Evolutionary conservation across 192 early-diverging fungal genomes (phyloP), one percentile per base, ranked within the genome.

Genomic region (Entomortierella lignicola): DNA sequence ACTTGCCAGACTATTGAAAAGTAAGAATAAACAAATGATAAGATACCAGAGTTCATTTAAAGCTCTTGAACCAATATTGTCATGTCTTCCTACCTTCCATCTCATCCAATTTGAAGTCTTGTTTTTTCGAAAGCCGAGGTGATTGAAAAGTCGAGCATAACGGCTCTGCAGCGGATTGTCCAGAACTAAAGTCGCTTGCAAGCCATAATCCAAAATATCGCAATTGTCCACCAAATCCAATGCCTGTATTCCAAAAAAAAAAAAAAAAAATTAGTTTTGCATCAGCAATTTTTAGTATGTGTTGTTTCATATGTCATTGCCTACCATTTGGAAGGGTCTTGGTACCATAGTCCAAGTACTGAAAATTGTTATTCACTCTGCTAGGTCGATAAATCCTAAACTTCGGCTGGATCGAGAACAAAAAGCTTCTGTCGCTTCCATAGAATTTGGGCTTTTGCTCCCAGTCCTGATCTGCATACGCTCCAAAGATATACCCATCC

Each of bases 221-320:
- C 58, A 92, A 64, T 60, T 94, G 93, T 11, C 93, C 93, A 31
- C 93, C 93, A 68, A 92, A 86, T 3, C 91, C 93, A 31, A 92
- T 74, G 0, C 89, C 82, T 84, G 65, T 10, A 32, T 44, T 64
- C n/a, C 51, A 54, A 53, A 17, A 17, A 56, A 13, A 13, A n/a
- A 62, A 25, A 32, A 57, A 32, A 37, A 8, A 67, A 15, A 48
- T n/a, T n/a, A n/a, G n/a, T n/a, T n/a, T n/a, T n/a, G n/a, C n/a
- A n/a, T n/a, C n/a, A n/a, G n/a, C n/a, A n/a, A n/a, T n/a, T n/a
- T n/a, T n/a, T n/a, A n/a, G n/a, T n/a, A n/a, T n/a, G n/a, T n/a
- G n/a, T n/a, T n/a, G n/a, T n/a, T n/a, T n/a, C n/a, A n/a, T n/a
- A n/a, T 10, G 0, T 39, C 7, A 25, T 44, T 1, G 11, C 42